Evolutionary conservation across 1,284 basidiomycete species (phyloP), one percentile per base, ranked within the genome.

Genomic region (Cryptococcus neoformans): DNA sequence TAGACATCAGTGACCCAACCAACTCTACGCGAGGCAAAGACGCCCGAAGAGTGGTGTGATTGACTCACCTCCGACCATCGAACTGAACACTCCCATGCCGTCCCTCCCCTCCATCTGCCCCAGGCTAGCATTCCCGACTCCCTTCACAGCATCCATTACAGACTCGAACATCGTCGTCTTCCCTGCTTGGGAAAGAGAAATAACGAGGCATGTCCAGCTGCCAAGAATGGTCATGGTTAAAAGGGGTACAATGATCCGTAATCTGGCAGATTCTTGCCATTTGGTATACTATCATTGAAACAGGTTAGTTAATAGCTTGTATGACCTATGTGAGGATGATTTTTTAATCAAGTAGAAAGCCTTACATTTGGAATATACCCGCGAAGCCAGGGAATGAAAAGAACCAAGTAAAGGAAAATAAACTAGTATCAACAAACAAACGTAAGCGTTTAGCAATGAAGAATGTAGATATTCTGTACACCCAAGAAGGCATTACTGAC

Each of bases 361-460:
- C 75, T 62, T 47, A 77, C 76, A 58, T 78, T 74, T 37, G 76
- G 76, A 14, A 75, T 69, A 49, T 73, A 74, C 0, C 76, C 74
- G 28, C 72, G 59, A 49, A 77, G 53, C 70, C 74, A 76, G 4
- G 76, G 76, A 7, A 78, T 63, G 57, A 75, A 76, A 16, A 77
- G 57, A 14, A 75, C 71, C 44, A 78, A 70, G 55, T 78, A 78
- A 37, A 78, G 68, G 64, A 78, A 78, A 42, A 75, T 70, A 9
- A 63, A 40, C 72, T 76, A 42, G 36, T 12, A 44, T 51, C 49
- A 50, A 42, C 44, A 40, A 21, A 16, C 17, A n/a, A 14, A 6
- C 11, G 21, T 47, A 37, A 17, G 5, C 44, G 17, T 5, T 10
- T 11, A 11, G 16, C 10, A 11, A 6, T 36, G 34, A 47, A 21